Evolutionary conservation across 2,329 filamentous ascomycete species (phyloP), one percentile per base, ranked within the genome.

Genomic region (Ophiostoma montium): DNA sequence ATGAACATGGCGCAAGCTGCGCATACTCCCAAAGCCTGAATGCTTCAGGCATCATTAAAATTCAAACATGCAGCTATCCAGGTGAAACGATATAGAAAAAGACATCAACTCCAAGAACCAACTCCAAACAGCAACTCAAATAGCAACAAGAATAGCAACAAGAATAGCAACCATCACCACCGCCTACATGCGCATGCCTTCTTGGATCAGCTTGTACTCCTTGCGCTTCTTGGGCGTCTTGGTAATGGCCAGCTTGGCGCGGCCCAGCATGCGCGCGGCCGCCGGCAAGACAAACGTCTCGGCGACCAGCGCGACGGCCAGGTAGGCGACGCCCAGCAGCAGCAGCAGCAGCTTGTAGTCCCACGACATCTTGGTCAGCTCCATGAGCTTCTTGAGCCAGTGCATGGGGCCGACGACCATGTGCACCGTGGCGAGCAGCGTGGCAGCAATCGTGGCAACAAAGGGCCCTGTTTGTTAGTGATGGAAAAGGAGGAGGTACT

Each of bases 171-270:
- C 33, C 15, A 15, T 15, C 33, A 35, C 7, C 9, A 12, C 33
- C 33, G 9, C 9, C 33, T 35, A 6, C 6, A n/a, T n/a, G 61
- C 62, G 65, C 75, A 82, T 84, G 50, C 76, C 70, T 60, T 92
- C 84, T 46, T 77, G 61, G 30, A 95, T 81, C 18, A 86, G 58
- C 67, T 96, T 96, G 62, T 95, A 95, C 67, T 81, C 71, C 65
- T 95, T 95, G 55, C 88, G 76, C 66, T 83, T 79, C 69, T 95
- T 95, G 39, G 70, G 66, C 60, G 70, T 72, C 46, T 75, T 63
- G 56, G 75, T 66, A 62, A 87, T 49, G n/a, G 63, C 66, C 46
- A 74, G 66, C 60, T 80, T 83, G 15, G 74, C 56, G 30, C 67
- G 67, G 1, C 86, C 87, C 49, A 95, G 67, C 43, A 70, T 64